Evolutionary conservation across 345 rosid genomes (phyloP).

Genomic region (Lumnitzera littorea): DNA sequence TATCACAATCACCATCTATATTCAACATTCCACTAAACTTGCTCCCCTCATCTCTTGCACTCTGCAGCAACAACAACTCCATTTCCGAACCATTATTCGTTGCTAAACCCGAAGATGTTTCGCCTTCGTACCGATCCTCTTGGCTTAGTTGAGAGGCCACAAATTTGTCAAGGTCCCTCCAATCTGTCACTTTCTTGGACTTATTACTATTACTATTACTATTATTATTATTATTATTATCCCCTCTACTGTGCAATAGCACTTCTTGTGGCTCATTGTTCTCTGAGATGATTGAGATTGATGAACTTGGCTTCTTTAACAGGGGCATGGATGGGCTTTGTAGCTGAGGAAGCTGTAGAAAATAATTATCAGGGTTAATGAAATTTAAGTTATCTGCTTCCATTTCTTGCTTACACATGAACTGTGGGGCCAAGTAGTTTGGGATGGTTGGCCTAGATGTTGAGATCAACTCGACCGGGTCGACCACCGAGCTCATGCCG

Average conservation of each 20-base stretch:
- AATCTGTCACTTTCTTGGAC: conserved; percentile 50
- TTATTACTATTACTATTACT: conserved; percentile 9
- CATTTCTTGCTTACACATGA: conserved; percentile 68
- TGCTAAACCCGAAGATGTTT: conserved; percentile 19
- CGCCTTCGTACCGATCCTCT: conserved; percentile 39
- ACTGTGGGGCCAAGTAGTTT: conserved; percentile 29
- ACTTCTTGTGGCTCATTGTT: conserved; percentile 4
- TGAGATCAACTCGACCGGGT: conserved; percentile 46
- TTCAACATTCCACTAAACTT: conserved; percentile 38
- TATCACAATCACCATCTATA: conserved; percentile 36
- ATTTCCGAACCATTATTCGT: conserved; percentile 14
- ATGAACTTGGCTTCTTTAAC: conserved; percentile 43
- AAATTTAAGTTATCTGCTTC: conserved; percentile 52
- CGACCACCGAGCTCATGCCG: conserved; percentile 36
- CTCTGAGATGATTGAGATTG: conserved; percentile 24
- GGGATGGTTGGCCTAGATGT: conserved; percentile 27
- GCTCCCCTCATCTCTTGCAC: conserved; percentile 19
- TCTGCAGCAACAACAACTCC: conserved; percentile 33
- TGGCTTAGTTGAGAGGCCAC: conserved; percentile 92
- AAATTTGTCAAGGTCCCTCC: conserved; percentile 85
- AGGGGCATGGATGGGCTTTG: conserved; percentile 75
- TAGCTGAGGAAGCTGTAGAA: conserved; percentile 82
- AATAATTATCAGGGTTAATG: conserved; percentile 33
- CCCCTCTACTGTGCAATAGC: no score
- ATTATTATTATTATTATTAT: conserved; percentile 11